Evolutionary conservation across 208 protist species (phyloP), one percentile per base, ranked within the genome.

Genomic region (Herpetomonas samuelpessoai): DNA sequence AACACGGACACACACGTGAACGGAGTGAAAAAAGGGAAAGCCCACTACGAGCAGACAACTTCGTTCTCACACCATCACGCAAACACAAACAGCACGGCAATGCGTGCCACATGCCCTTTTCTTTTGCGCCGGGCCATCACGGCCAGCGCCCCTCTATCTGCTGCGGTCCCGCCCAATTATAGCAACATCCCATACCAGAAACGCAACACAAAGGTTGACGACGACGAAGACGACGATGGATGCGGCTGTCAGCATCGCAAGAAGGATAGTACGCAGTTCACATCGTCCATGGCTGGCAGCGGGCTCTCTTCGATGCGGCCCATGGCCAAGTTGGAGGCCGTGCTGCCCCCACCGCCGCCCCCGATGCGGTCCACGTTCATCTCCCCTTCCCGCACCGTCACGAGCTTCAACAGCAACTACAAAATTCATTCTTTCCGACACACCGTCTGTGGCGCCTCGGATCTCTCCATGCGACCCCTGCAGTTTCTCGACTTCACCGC

Each of bases 391-490:
- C 64, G 52, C 24, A 25, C 69, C 24, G 62, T 56, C 28, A 81
- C 66, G 10, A 52, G 65, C 61, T 76, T 93, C 51, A 88, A 87
- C 62, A 44, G 66, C 41, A 79, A 88, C 44, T 50, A 83, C 52
- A 22, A 46, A 0, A 65, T 82, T 26, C 75, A 77, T 27, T 91
- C 81, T 1, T 92, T 91, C 58, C 84, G 88, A 10, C 80, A 65
- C 7, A 51, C 65, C 2, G 66, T 92, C 25, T 78, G 79, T 62
- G 41, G 56, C 27, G 77, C 68, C 41, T 75, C 88, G 18, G 88
- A 95, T 51, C 68, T 95, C 45, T 86, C 85, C 3, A 76, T 89
- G 69, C 78, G 85, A 3, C 84, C 76, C 2, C 44, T 77, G 35
- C 49, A 75, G 61, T 75, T 84, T 61, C 58, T 74, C 25, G 54